Evolutionary conservation across 2,329 filamentous ascomycete species (phyloP), one percentile per base, ranked within the genome.

Genomic region (Cladosporium sphaerospermum): DNA sequence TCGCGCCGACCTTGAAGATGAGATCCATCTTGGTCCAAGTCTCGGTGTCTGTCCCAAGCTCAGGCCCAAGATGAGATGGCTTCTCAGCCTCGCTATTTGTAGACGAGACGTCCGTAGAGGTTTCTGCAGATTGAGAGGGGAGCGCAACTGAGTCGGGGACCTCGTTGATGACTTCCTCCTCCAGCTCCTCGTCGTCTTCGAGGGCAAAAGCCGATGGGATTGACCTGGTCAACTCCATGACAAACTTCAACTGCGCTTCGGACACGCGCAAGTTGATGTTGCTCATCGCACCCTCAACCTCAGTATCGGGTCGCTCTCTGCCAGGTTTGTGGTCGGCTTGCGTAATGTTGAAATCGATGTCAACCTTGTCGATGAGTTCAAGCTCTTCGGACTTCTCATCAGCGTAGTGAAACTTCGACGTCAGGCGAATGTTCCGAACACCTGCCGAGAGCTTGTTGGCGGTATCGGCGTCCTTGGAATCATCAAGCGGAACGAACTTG

Each of bases 291-390:
- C 92, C 91, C 67, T 93, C 85, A 16, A 99, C 84, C 71, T 97
- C 92, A 46, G 90, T 85, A 64, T 99, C 92, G 0, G 93, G 93
- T 37, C 92, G 81, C 64, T 93, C 85, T 50, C 80, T 76, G 11
- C 86, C 87, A 32, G 81, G 70, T 61, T 82, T 84, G 66, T 99
- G 93, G 66, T 97, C 92, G 1, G 91, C 82, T 69, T 96, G 92
- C 2, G 87, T 95, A 59, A 99, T 85, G 56, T 88, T 88, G 72
- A 99, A 96, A 45, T 88, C 88, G 19, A 99, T 75, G 67, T 99
- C 93, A 10, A 99, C 90, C 62, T 96, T 90, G 64, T 99, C 91
- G 61, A 99, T 96, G 75, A 99, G 86, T 67, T 99, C 89, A 7
- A 99, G 76, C 67, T 96, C 90, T 69, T 99, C 93, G 0, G 82